A percentile compares a stretch with the other conserved stretches of the same genome.
Evolutionary conservation across 1,284 basidiomycete species (phyloP).

Genomic region (Ustilago shanxiensis): DNA sequence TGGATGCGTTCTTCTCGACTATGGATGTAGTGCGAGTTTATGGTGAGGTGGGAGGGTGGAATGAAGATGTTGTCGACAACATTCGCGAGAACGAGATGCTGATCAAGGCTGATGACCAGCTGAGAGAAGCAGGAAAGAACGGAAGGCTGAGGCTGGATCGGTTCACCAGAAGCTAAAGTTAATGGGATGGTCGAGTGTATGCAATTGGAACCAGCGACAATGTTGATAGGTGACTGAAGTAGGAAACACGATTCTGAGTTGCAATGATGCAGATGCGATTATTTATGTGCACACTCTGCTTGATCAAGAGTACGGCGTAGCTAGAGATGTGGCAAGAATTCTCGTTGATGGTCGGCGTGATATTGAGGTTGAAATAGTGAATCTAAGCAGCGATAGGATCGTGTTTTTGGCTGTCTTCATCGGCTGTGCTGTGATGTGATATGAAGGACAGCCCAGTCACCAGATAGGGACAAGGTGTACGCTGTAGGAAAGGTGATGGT

Average conservation of each 20-base stretch:
- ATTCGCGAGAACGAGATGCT: slow-evolving; percentile 24
- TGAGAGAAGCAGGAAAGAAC: neutral
- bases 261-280: neutral
- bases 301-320: too few relatives aligned
- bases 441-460: neutral
- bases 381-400: too few relatives aligned
- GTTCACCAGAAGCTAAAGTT: neutral
- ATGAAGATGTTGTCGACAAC: slow-evolving; percentile 37
- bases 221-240: too few relatives aligned
- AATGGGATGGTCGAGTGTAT: neutral
- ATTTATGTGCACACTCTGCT: too few relatives aligned
- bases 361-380: too few relatives aligned
- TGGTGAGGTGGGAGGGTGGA: slow-evolving; percentile 20
- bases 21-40: slow-evolving; percentile 1
- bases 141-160: neutral
- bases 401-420: neutral
- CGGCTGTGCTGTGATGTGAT: neutral
- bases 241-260: neutral
- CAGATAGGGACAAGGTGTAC: neutral
- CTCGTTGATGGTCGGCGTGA: too few relatives aligned
- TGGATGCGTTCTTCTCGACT: neutral
- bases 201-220: neutral
- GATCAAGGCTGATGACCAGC: slow-evolving; percentile 12
- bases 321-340: too few relatives aligned
- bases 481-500: neutral